These are phyloP conservation scores for Casaregolazyma lundiana DNA, from an alignment of 1,139 yeast genomes.

Conservation along the genomic window DNA sequence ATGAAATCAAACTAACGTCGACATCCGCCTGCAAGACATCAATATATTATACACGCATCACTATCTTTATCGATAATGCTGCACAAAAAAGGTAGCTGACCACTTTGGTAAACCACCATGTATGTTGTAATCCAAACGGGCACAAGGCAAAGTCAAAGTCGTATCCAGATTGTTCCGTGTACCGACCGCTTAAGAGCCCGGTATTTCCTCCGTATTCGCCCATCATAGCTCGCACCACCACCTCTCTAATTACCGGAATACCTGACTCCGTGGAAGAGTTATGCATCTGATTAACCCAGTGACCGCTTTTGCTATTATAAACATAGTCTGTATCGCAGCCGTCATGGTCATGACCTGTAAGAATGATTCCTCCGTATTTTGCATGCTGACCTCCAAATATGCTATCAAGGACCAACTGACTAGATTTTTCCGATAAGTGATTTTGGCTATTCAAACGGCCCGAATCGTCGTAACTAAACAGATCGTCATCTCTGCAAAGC, in stretches of 20 bases:
- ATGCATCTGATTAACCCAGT: slow-evolving; percentile 16
- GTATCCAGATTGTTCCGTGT: slow-evolving; percentile 46
- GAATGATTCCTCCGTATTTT: slow-evolving; percentile 59
- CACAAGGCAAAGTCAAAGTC: slow-evolving; percentile 68
- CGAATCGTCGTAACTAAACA: slow-evolving; percentile 54
- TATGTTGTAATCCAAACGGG: slow-evolving; percentile 81
- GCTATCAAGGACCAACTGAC: slow-evolving; percentile 62
- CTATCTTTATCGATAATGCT: neutral
- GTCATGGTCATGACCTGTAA: slow-evolving; percentile 95
- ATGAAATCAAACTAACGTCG: no score
- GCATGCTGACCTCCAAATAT: slow-evolving; percentile 46
- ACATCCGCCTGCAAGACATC: no score
- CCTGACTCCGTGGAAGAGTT: slow-evolving; percentile 22
- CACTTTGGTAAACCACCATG: slow-evolving; percentile 89
- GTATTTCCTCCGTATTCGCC: slow-evolving; percentile 91
- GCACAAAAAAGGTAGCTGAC: slow-evolving; percentile 27
- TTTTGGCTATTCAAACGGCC: slow-evolving; percentile 78
- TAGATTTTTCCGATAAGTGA: slow-evolving; percentile 62
- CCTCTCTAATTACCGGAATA: slow-evolving; percentile 47
- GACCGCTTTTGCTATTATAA: slow-evolving; percentile 25
- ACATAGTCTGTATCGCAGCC: slow-evolving; percentile 74
- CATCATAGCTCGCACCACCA: slow-evolving; percentile 91
- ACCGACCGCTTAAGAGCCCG: slow-evolving; percentile 75
- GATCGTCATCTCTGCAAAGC: slow-evolving; percentile 82
- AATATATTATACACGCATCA: neutral